Evolutionary conservation across 2,329 filamentous ascomycete genomes (phyloP).

Genomic region (Beauveria sp.): DNA sequence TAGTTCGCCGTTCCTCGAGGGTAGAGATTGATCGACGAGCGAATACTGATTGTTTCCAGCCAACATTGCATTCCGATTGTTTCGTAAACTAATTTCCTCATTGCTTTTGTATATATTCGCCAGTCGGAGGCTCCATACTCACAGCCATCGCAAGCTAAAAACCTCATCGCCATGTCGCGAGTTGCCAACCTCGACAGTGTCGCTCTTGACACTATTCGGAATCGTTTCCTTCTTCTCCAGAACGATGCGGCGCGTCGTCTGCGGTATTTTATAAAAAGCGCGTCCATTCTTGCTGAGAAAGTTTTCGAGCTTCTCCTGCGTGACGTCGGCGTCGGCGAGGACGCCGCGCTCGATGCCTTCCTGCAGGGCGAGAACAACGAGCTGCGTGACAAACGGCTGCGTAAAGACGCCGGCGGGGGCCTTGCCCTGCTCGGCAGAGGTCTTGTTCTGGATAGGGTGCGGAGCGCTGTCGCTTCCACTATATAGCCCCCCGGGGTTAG

Average conservation of each 20-base stretch:
- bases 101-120: no score
- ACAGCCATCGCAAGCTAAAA: conserved; percentile 32
- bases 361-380: conserved; percentile 55
- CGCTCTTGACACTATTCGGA: conserved; percentile 28
- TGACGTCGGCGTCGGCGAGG: conserved; percentile 43
- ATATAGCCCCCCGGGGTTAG: conserved; percentile 14
- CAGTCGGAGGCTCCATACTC: background rate
- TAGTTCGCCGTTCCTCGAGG: no score
- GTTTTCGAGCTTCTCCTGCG: conserved; percentile 43
- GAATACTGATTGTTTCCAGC: no score
- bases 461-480: conserved; percentile 56
- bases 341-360: conserved; percentile 49
- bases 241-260: conserved; percentile 22
- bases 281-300: conserved; percentile 48
- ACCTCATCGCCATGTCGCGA: conserved; percentile 33
- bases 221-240: conserved; percentile 36
- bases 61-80: no score
- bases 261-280: conserved; percentile 42
- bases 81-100: no score
- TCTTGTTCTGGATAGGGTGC: conserved; percentile 55
- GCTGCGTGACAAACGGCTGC: conserved; percentile 60
- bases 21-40: no score
- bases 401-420: conserved; percentile 73
- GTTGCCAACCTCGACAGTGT: conserved; percentile 36
- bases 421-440: conserved; percentile 34